Evolutionary conservation across 306 rosid genomes (phyloP).

Genomic region (Dicorynia guianensis): DNA sequence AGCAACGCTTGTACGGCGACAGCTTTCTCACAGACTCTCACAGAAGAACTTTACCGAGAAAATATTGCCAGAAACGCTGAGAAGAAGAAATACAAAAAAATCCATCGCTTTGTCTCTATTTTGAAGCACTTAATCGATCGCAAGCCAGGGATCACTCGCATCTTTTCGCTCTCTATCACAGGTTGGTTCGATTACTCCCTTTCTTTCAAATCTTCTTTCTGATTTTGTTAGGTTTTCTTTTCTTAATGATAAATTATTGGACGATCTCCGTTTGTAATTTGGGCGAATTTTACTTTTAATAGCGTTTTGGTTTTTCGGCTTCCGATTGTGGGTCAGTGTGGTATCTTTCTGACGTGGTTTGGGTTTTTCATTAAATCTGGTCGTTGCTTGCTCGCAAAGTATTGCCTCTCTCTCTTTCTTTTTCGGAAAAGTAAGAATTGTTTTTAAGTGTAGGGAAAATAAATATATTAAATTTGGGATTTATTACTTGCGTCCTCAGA

Average conservation of each 20-base stretch:
- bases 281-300: neutral
- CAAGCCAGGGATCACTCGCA: neutral
- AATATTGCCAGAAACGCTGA: neutral
- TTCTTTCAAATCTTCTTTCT: neutral
- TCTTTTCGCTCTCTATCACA: neutral
- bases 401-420: neutral
- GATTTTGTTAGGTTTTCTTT: neutral
- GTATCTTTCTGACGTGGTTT: neutral
- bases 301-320: neutral
- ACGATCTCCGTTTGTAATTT: neutral
- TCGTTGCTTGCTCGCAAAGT: neutral
- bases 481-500: conserved; percentile 41
- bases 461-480: neutral
- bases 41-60: neutral
- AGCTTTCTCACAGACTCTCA: neutral
- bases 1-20: neutral
- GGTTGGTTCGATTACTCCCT: conserved; percentile 35
- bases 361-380: neutral
- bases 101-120: neutral
- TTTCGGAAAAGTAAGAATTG: neutral
- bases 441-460: neutral
- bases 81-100: neutral
- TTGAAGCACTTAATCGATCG: neutral
- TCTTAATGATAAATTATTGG: no score
- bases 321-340: neutral